A percentile compares a stretch with the other conserved stretches of the same genome.
Conservation (phyloP, 495 filamentous ascomycete species). For the Diplogelasinospora grovesii region DNA sequence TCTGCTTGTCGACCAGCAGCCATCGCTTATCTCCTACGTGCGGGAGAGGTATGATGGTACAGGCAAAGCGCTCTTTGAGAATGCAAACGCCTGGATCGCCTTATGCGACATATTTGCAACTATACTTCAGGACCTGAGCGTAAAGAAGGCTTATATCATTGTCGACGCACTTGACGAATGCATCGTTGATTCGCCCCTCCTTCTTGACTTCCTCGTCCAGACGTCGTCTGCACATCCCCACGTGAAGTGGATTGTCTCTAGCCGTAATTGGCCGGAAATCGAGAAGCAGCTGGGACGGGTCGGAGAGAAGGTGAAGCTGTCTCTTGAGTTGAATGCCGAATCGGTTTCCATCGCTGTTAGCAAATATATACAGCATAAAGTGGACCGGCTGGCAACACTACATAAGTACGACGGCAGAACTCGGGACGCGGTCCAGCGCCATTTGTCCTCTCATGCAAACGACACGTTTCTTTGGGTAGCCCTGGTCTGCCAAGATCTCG, state of each 20-base stretch:
- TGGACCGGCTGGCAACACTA: neutral
- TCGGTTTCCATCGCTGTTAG: slow-evolving; percentile 14
- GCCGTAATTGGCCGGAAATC: slow-evolving; percentile 17
- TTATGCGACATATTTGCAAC: slow-evolving; percentile 23
- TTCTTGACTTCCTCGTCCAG: slow-evolving; percentile 29
- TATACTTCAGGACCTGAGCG: slow-evolving; percentile 25
- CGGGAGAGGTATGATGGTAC: neutral
- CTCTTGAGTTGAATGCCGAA: slow-evolving; percentile 26
- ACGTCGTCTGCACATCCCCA: slow-evolving; percentile 7
- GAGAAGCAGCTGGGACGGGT: slow-evolving; percentile 23
- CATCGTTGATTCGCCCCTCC: slow-evolving; percentile 13
- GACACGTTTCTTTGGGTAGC: slow-evolving; percentile 9
- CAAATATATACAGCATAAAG: slow-evolving; percentile 29
- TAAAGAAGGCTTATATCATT: slow-evolving; percentile 25
- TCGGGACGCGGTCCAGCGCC: slow-evolving; percentile 8
- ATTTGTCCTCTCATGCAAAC: slow-evolving; percentile 17
- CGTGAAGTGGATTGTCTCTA: slow-evolving; percentile 36
- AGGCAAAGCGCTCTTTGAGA: slow-evolving; percentile 15
- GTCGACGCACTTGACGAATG: slow-evolving; percentile 50
- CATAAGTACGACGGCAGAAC: neutral
- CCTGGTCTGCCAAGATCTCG: slow-evolving; percentile 3
- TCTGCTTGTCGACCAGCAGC: slow-evolving; percentile 18
- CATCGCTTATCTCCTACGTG: neutral
- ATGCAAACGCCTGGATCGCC: slow-evolving; percentile 17
- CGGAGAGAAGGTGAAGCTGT: slow-evolving; percentile 11